Conservation (phyloP, 2,329 filamentous ascomycete species). For the Neurospora sp. region DNA sequence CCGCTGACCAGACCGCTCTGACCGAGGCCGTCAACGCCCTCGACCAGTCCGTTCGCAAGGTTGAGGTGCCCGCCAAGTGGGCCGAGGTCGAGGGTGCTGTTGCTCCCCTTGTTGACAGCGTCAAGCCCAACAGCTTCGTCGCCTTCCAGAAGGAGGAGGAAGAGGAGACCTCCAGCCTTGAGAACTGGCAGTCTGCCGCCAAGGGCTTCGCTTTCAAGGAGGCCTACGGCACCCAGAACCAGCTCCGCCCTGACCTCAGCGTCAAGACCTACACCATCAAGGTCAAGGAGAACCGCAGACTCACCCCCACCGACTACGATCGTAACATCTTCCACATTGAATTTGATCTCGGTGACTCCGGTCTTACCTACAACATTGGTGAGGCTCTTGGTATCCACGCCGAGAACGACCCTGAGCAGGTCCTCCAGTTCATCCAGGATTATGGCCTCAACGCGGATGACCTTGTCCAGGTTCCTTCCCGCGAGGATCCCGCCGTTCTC, state of each 20-base stretch:
- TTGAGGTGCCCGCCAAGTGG: slow-evolving; percentile 77
- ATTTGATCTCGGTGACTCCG: slow-evolving; percentile 86
- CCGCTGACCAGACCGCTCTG: slow-evolving; percentile 41
- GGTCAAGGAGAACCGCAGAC: slow-evolving; percentile 89
- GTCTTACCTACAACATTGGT: slow-evolving; percentile 91
- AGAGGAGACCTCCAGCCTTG: slow-evolving; percentile 56
- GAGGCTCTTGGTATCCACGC: slow-evolving; percentile 95
- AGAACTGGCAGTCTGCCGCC: slow-evolving; percentile 73
- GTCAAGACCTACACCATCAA: slow-evolving; percentile 80
- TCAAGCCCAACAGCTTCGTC: slow-evolving; percentile 75
- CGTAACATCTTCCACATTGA: slow-evolving; percentile 99
- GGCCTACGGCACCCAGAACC: slow-evolving; percentile 65
- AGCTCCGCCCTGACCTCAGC: slow-evolving; percentile 74
- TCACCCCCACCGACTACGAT: slow-evolving; percentile 83
- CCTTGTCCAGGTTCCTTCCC: slow-evolving; percentile 82
- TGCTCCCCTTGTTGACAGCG: slow-evolving; percentile 54
- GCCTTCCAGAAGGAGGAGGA: slow-evolving; percentile 66
- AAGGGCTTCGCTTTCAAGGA: slow-evolving; percentile 92
- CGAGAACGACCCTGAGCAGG: slow-evolving; percentile 74
- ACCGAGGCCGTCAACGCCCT: slow-evolving; percentile 57
- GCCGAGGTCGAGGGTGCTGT: slow-evolving; percentile 38
- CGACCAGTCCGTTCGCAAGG: slow-evolving; percentile 57
- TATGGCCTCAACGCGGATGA: slow-evolving; percentile 78
- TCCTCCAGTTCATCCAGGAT: slow-evolving; percentile 77
- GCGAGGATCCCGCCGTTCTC: slow-evolving; percentile 62